Conservation (phyloP, 2,329 filamentous ascomycete species). For the Colletotrichum truncatum region DNA sequence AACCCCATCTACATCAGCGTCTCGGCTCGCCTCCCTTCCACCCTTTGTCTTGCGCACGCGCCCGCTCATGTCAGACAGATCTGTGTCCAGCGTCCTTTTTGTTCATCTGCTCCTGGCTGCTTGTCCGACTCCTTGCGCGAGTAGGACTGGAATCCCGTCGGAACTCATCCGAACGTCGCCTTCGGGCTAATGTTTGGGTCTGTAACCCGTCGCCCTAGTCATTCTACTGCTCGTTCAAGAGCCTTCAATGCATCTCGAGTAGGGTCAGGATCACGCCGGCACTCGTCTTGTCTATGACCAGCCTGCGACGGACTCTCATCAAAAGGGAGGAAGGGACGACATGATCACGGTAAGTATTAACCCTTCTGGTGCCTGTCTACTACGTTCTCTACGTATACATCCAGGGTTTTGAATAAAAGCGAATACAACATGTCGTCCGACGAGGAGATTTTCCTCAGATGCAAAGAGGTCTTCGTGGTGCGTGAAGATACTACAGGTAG, state of each 20-base stretch:
- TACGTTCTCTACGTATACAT: not conserved
- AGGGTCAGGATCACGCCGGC: not conserved
- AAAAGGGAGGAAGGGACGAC: not conserved
- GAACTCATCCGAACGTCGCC: slow-evolving; percentile 2
- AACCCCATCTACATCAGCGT: not conserved
- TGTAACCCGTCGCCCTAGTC: slow-evolving; percentile 11
- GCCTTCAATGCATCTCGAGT: slow-evolving; percentile 7
- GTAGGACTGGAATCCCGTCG: slow-evolving; percentile 21
- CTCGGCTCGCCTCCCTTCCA: not conserved
- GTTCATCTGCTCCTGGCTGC: slow-evolving; percentile 9
- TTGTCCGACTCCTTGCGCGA: slow-evolving; percentile 10
- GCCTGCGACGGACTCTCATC: not conserved
- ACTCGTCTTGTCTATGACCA: not conserved
- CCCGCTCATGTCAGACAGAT: not conserved
- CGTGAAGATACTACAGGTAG: slow-evolving; percentile 1
- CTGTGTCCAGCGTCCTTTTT: not conserved
- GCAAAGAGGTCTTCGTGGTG: not conserved
- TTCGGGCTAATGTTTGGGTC: not conserved
- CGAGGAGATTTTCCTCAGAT: not conserved
- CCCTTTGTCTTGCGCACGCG: not conserved
- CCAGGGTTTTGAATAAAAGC: not conserved
- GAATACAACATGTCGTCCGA: not conserved
- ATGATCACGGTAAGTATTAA: not conserved
- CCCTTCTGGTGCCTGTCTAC: not conserved
- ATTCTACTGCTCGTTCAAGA: slow-evolving; percentile 11